phyloP scores from a whole-genome alignment of 805 yeast species.

The Yamadazyma insecticola region DNA sequence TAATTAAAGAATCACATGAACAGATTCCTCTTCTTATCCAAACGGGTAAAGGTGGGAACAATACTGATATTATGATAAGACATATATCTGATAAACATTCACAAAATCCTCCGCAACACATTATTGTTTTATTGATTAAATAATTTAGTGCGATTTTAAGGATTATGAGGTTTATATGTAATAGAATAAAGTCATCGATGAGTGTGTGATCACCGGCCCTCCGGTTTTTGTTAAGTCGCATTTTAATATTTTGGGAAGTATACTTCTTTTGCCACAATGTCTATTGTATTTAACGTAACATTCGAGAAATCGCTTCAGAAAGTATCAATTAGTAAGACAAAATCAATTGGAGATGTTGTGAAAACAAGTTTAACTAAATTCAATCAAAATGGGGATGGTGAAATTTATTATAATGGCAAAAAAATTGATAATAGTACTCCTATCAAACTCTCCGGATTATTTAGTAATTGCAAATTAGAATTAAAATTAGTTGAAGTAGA shows the following conservation, averaged over 20 bases:
- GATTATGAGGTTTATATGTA: neutral
- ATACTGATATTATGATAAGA: slow-evolving; percentile 54
- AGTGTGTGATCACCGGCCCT: slow-evolving; percentile 3
- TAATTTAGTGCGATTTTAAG: slow-evolving; percentile 1
- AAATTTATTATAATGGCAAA: slow-evolving; percentile 23
- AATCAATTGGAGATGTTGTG: slow-evolving; percentile 26
- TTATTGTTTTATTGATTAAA: slow-evolving; percentile 1
- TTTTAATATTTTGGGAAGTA: no score
- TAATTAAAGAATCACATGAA: slow-evolving; percentile 45
- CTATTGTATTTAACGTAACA: slow-evolving; percentile 22
- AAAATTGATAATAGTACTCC: slow-evolving; percentile 28
- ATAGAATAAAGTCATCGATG: neutral
- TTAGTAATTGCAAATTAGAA: slow-evolving; percentile 29
- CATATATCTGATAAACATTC: slow-evolving; percentile 47
- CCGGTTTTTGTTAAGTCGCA: no score
- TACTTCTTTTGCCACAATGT: no score
- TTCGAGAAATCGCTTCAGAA: slow-evolving; percentile 22
- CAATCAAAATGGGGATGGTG: slow-evolving; percentile 20
- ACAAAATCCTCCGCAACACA: no score
- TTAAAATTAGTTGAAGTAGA: slow-evolving; percentile 14
- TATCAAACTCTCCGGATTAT: slow-evolving; percentile 25
- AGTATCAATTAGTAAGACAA: slow-evolving; percentile 18
- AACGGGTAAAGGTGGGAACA: slow-evolving; percentile 75
- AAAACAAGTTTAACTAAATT: slow-evolving; percentile 21
- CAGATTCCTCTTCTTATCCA: slow-evolving; percentile 60